A percentile compares a stretch with the other conserved stretches of the same genome.
Evolutionary conservation across 192 early-diverging fungal genomes (phyloP).

Genomic region (Geranomyces michiganensis): DNA sequence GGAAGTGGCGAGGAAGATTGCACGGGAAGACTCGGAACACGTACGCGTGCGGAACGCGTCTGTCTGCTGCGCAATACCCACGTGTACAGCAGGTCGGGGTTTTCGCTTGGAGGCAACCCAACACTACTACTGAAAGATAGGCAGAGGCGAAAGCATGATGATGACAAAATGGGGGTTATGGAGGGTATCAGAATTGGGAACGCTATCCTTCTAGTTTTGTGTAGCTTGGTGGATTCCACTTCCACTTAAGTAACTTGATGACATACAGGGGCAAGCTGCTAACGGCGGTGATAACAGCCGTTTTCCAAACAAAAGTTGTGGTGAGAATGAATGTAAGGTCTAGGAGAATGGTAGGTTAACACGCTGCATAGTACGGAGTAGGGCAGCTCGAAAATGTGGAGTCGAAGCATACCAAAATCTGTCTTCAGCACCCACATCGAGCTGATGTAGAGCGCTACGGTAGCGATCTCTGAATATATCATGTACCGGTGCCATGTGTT

Average conservation of each 20-base stretch:
- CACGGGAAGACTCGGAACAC: no score
- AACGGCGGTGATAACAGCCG: conserved; percentile 83
- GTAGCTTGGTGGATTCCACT: conserved; percentile 86
- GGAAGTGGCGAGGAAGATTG: no score
- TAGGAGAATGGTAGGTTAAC: conserved; percentile 23
- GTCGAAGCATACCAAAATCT: conserved; percentile 89
- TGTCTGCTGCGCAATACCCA: no score
- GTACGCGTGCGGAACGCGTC: no score
- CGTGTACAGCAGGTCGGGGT: no score
- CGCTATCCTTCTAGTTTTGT: conserved; percentile 61
- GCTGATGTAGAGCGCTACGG: conserved; percentile 78
- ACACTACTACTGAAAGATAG: no score
- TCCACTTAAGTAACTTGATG: conserved; percentile 76
- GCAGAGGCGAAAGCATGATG: no score
- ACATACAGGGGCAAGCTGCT: conserved; percentile 86
- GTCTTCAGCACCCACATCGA: conserved; percentile 89
- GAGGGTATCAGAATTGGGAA: no score
- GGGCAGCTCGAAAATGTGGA: conserved; percentile 2
- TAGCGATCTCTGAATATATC: conserved; percentile 81
- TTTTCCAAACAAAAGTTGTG: conserved; percentile 86
- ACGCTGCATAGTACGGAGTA: neutral
- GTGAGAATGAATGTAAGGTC: conserved; percentile 87
- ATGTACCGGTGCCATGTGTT: conserved; percentile 92
- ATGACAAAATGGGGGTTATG: no score
- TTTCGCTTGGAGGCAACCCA: no score